Base-by-base conservation (phyloP, 1,139 yeast species). In the Debaryomyces coudertii region DNA sequence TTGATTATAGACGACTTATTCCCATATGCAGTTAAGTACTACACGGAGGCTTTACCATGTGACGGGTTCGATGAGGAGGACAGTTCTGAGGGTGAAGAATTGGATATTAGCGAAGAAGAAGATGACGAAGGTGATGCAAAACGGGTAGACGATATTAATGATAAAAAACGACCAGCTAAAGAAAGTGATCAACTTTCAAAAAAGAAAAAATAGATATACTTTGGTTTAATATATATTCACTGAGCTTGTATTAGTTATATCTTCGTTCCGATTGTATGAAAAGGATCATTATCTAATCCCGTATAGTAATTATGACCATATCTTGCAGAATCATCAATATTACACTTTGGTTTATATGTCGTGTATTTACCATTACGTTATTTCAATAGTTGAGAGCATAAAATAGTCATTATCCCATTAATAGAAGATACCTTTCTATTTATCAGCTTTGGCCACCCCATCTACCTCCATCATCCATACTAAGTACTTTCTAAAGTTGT, bases 11-110 rank as follows among this genome's bases (percentile, higher is more conserved):
- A 85, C 37, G 90, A 86, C 56, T 61, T 87, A 29, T 86, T 79
- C 56, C 88, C 90, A 16, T 81, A 82, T 56, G 87, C 90, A 14
- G 83, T 85, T 20, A 85, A 83, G 55, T 85, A 85, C 58, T 87
- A 85, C 56, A 81, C 87, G 1, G 81, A 83, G 55, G 90, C 90
- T 55, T 80, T 77, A 51, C 76, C 81, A 2, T 73, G 79, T 15
- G 84, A 79, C 39, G 86, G 76, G 23, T 80, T 76, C 37, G 77
- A 72, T 3, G 80, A 74, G 22, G 82, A 74, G 9, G 80, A 82
- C 53, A 77, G 75, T 36, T 73, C 71, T 0, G 80, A 75, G 51
- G 82, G 83, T 15, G 85, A 79, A 53, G 83, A 76, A 48, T 68
- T 79, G 53, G 84, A 79, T 54, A 58, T 83, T 31, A 76, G 81